Percentiles rank a stretch among this genome's conserved stretches.
These are phyloP conservation scores for Solanum microdontum DNA, from an alignment of 257 asterid genomes.

Conservation along the genomic window DNA sequence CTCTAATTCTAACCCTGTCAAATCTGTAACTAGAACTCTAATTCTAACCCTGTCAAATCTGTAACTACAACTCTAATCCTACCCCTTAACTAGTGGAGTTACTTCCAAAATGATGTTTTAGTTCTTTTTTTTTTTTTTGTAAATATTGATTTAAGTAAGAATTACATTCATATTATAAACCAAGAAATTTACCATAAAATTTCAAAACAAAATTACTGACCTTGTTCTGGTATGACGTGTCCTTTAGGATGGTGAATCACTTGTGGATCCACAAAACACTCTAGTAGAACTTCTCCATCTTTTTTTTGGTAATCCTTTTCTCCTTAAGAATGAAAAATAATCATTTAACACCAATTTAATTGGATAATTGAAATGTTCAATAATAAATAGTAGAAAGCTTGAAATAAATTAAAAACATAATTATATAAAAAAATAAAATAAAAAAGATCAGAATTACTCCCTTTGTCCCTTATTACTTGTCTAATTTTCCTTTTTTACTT, in stretches of 20 bases:
- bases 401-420: neutral
- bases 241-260: slow-evolving; percentile 25
- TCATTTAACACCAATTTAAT: neutral
- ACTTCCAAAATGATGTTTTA: neutral
- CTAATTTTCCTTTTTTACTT: too few relatives aligned
- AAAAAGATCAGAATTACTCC: neutral
- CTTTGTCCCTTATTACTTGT: neutral
- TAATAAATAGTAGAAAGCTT: neutral
- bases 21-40: neutral
- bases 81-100: neutral
- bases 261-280: slow-evolving; percentile 18
- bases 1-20: neutral
- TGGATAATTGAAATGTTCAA: neutral
- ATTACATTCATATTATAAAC: neutral
- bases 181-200: neutral
- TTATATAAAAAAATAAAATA: too few relatives aligned
- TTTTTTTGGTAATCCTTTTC: slow-evolving; percentile 19
- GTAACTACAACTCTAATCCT: neutral
- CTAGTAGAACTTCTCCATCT: slow-evolving; percentile 9
- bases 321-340: slow-evolving; percentile 1
- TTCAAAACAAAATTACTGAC: neutral
- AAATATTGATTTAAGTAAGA: neutral
- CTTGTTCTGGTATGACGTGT: slow-evolving; percentile 16
- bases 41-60: too few relatives aligned
- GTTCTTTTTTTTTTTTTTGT: neutral